These are phyloP conservation scores for Beauveria sp. DNA, from an alignment of 2,329 filamentous ascomycete genomes.

Conservation along the genomic window DNA sequence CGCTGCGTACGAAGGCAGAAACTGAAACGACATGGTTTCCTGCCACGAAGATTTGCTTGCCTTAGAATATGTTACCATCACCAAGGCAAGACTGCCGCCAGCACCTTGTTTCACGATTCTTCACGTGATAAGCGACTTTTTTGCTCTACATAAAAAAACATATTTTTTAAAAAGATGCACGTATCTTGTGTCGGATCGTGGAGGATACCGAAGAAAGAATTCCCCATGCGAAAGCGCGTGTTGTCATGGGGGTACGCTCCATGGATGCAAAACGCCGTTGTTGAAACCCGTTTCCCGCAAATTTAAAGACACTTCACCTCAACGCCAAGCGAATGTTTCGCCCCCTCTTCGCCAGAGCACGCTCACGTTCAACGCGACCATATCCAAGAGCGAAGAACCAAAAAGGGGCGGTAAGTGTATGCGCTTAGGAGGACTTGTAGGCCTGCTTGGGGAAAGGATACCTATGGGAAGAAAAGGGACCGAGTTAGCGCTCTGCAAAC, in stretches of 20 bases:
- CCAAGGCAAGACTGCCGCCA: not conserved
- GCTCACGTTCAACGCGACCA: conserved; percentile 4
- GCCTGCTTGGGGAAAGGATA: conserved; percentile 78
- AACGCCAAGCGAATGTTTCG: conserved; percentile 29
- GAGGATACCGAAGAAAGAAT: conserved; percentile 28
- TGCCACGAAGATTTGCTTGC: too few relatives aligned
- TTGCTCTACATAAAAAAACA: conserved; percentile 1
- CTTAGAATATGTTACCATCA: not conserved
- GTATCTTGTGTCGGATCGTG: conserved; percentile 29
- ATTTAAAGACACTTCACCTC: conserved; percentile 20
- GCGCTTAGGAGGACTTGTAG: conserved; percentile 45
- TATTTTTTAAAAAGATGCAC: conserved; percentile 4
- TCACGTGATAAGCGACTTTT: not conserved
- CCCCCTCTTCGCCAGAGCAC: not conserved
- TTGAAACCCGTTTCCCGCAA: conserved; percentile 43
- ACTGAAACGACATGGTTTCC: conserved; percentile 10
- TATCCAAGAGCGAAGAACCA: conserved; percentile 12
- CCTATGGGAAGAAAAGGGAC: conserved; percentile 32
- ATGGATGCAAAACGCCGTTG: conserved; percentile 39
- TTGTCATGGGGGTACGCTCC: conserved; percentile 11
- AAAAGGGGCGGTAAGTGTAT: conserved; percentile 10
- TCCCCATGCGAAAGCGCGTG: conserved; percentile 4
- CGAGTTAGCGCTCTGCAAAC: conserved; percentile 1
- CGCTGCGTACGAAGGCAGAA: conserved; percentile 24
- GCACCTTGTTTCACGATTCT: not conserved